Base-by-base conservation (phyloP, 2,329 filamentous ascomycete species). In the Aspergillus pseudotamarii region DNA sequence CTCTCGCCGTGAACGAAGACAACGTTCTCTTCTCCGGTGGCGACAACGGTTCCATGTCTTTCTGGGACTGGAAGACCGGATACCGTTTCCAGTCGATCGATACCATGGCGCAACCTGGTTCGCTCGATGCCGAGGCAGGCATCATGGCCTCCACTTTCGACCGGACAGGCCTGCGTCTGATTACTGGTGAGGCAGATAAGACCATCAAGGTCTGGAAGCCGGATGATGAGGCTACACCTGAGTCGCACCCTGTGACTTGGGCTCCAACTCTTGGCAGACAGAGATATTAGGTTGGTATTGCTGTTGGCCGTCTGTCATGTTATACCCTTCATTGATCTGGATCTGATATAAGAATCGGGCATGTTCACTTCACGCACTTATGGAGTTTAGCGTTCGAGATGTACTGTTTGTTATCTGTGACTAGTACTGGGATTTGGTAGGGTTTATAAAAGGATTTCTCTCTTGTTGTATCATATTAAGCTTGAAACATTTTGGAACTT, bases 31-130 rank as follows among this genome's bases (percentile, higher is more conserved):
- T 99, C 79, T 95, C 93, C 3, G 95, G 95, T 61, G 94, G 90
- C 54, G 95, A 99, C 74, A 97, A 99, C 71, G 95, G 96, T 46
- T 96, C 92, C 41, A 95, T 98, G 84, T 92, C 89, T 69, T 99
- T 99, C 83, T 99, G 94, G 91, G 96, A 99, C 77, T 99, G 95
- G 95, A 98, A 98, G 81, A 91, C 93, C 0, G 95, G 96, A 0
- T 88, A 99, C 76, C 86, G 91, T 55, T 99, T 95, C 82, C 95
- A 99, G 79, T 87, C 88, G 10, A 85, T 94, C 14, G 94, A 99
- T 70, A 96, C 92, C 4, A 92, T 92, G 9, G 95, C 95, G 0
- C 95, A 99, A 77, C 95, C 95, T 0, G 95, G 95, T 57, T 96
- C 92, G 21, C 82, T 99, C 28, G 94, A 98, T 72, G 95, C 95